phyloP scores from a whole-genome alignment of 192 early-diverging fungal species.

The Helicostylum pulchrum region DNA sequence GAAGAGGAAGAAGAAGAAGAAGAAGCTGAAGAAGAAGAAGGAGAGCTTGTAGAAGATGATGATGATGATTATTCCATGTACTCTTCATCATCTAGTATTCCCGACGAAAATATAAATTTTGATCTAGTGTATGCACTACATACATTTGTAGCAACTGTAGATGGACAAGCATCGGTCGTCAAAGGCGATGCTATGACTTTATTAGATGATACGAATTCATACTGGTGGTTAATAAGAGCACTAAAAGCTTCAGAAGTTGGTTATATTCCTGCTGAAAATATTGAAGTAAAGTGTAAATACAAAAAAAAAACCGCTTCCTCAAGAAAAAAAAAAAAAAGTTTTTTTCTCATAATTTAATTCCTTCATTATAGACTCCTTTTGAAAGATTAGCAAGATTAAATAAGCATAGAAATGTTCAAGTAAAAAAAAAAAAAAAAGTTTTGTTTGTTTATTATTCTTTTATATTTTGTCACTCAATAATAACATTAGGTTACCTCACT shows the following conservation, averaged over 20 bases:
- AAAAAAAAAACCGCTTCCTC: too few species aligned
- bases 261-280: slow-evolving; percentile 85
- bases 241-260: slow-evolving; percentile 67
- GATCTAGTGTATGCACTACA: slow-evolving; percentile 74
- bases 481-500: slow-evolving; percentile 7
- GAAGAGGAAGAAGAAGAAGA: slow-evolving; percentile 17
- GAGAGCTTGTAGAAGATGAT: slow-evolving; percentile 13
- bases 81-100: slow-evolving; percentile 31
- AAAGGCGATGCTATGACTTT: slow-evolving; percentile 70
- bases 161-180: slow-evolving; percentile 76
- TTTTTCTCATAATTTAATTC: slow-evolving; percentile 1
- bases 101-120: slow-evolving; percentile 66
- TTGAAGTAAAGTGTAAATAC: slow-evolving; percentile 53
- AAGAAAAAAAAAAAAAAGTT: background rate
- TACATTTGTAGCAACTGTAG: slow-evolving; percentile 77
- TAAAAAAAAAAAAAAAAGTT: slow-evolving; percentile 29
- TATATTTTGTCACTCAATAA: background rate
- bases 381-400: slow-evolving; percentile 78
- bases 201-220: slow-evolving; percentile 76
- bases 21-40: slow-evolving; percentile 2
- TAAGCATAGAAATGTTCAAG: slow-evolving; percentile 68
- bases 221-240: slow-evolving; percentile 71
- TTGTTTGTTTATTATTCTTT: background rate
- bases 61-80: slow-evolving; percentile 24
- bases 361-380: slow-evolving; percentile 57